phyloP scores from a whole-genome alignment of 225 moss, liverwort and hornwort genomes.

The Bryum argenteum region DNA sequence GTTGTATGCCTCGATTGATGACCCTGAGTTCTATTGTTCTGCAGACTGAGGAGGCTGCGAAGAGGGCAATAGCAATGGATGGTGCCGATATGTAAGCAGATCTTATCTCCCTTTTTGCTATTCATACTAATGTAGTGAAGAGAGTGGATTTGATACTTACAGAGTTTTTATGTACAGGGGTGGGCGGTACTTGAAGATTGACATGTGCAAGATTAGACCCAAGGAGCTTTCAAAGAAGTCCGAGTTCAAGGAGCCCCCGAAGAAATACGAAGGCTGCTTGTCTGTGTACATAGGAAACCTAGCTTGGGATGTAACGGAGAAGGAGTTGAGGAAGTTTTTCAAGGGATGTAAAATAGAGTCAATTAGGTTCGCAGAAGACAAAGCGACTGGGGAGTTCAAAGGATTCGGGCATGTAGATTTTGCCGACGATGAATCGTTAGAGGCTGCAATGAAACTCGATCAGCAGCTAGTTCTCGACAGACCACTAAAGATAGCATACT shows the following conservation, averaged over 20 bases:
- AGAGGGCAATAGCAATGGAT: slow-evolving; percentile 53
- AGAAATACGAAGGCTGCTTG: slow-evolving; percentile 64
- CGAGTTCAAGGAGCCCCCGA: slow-evolving; percentile 54
- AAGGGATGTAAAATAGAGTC: slow-evolving; percentile 65
- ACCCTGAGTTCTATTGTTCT: not conserved
- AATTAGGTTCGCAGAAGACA: slow-evolving; percentile 62
- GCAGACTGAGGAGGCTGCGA: slow-evolving; percentile 67
- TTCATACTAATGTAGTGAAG: not conserved
- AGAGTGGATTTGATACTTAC: not conserved
- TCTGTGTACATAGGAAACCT: slow-evolving; percentile 88
- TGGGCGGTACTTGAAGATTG: slow-evolving; percentile 83
- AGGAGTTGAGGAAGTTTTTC: slow-evolving; percentile 65
- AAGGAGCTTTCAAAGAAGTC: slow-evolving; percentile 43
- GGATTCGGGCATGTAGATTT: slow-evolving; percentile 90
- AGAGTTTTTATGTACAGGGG: slow-evolving; percentile 48
- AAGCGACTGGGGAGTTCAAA: slow-evolving; percentile 61
- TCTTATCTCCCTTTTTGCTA: not conserved
- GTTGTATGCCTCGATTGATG: not conserved
- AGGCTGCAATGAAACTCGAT: slow-evolving; percentile 74
- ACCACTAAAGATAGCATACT: slow-evolving; percentile 82
- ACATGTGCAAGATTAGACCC: slow-evolving; percentile 59
- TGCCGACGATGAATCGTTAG: slow-evolving; percentile 73
- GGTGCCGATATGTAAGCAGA: slow-evolving; percentile 65
- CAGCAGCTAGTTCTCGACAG: slow-evolving; percentile 62
- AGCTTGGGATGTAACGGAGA: slow-evolving; percentile 73